These are phyloP conservation scores for Paracamarosporium sp. DNA, from an alignment of 2,329 filamentous ascomycete species.

Conservation along the genomic window DNA sequence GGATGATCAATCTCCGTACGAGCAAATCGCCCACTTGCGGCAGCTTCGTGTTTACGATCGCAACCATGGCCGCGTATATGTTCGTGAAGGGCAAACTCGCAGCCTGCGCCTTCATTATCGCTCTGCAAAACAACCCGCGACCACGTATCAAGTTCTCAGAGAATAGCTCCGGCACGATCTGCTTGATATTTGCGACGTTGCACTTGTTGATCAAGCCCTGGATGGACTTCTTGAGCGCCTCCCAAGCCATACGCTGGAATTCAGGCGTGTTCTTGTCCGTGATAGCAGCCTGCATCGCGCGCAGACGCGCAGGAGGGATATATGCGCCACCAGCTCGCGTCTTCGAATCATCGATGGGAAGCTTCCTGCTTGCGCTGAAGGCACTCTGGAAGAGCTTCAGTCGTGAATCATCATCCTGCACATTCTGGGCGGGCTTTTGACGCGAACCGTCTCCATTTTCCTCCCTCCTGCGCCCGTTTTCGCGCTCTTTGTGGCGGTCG, in stretches of 20 bases:
- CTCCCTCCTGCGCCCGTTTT: constrained; percentile 58
- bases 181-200: constrained; percentile 97
- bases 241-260: constrained; percentile 99
- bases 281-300: constrained; percentile 93
- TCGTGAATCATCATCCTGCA: constrained; percentile 41
- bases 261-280: constrained; percentile 96
- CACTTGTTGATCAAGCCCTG: constrained; percentile 99
- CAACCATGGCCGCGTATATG: constrained; percentile 93
- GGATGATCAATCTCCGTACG: constrained; percentile 81
- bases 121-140: constrained; percentile 89
- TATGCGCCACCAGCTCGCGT: constrained; percentile 97
- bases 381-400: constrained; percentile 45
- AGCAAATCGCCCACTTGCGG: constrained; percentile 93
- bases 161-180: constrained; percentile 95
- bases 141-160: constrained; percentile 92
- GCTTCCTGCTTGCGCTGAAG: constrained; percentile 68
- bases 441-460: constrained; percentile 16
- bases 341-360: constrained; percentile 85
- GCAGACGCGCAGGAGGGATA: constrained; percentile 88
- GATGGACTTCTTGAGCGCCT: constrained; percentile 97
- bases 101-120: constrained; percentile 98
- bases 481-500: constrained; percentile 75
- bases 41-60: constrained; percentile 96
- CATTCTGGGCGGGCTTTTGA: constrained; percentile 21
- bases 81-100: constrained; percentile 95